Percentiles rank a stretch among this genome's conserved stretches.
phyloP scores from a whole-genome alignment of 2,329 filamentous ascomycete genomes.

The Fusarium duplospermum region DNA sequence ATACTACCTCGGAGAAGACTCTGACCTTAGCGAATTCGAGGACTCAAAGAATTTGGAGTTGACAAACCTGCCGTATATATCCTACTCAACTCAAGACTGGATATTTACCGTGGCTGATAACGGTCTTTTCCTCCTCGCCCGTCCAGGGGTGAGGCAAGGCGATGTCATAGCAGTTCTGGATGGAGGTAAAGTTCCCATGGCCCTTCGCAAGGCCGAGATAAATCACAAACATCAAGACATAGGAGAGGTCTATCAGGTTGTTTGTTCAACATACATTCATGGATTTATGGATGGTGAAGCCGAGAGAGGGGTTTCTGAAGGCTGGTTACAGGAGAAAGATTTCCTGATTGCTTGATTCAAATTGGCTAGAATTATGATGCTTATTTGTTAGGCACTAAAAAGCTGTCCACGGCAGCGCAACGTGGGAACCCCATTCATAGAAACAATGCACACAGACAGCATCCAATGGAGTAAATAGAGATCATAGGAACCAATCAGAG shows the following conservation, averaged over 20 bases:
- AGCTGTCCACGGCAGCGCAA: background rate
- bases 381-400: background rate
- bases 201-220: background rate
- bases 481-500: background rate
- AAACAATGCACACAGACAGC: background rate
- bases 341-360: background rate
- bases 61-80: background rate
- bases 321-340: slow-evolving; percentile 14
- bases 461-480: background rate
- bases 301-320: background rate
- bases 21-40: background rate
- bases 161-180: slow-evolving; percentile 21
- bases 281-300: slow-evolving; percentile 29
- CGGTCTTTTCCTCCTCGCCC: slow-evolving; percentile 6
- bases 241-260: background rate
- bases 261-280: slow-evolving; percentile 23
- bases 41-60: background rate
- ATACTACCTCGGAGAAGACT: background rate
- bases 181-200: slow-evolving; percentile 22
- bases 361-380: background rate
- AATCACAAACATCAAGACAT: background rate
- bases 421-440: background rate
- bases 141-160: background rate
- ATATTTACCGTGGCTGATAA: slow-evolving; percentile 7
- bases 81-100: background rate